phyloP scores from a whole-genome alignment of 2,329 filamentous ascomycete genomes.

The Ophiosphaerella herpotricha region DNA sequence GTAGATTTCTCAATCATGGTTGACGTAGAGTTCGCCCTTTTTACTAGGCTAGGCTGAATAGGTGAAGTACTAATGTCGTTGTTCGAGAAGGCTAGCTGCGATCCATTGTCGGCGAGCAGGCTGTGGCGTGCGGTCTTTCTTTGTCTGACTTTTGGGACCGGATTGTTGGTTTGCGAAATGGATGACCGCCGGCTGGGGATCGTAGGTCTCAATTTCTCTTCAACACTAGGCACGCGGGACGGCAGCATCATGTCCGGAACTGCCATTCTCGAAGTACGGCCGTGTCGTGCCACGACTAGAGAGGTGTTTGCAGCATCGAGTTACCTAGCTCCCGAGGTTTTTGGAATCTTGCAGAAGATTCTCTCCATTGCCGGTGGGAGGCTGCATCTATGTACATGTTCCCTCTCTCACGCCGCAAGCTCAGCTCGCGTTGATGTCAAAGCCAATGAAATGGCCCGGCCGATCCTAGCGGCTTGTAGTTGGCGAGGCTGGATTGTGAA shows the following conservation, averaged over 20 bases:
- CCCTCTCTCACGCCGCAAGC: constrained; percentile 18
- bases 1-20: constrained; percentile 18
- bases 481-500: constrained; percentile 31
- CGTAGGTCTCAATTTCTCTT: constrained; percentile 16
- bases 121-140: constrained; percentile 8
- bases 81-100: constrained; percentile 1
- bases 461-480: constrained; percentile 28
- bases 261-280: constrained; percentile 26
- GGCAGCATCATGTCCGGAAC: constrained; percentile 15
- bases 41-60: not conserved
- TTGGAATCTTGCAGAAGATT: constrained; percentile 10
- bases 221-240: constrained; percentile 16
- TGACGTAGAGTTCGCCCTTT: not conserved
- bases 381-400: constrained; percentile 25
- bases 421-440: constrained; percentile 28
- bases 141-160: constrained; percentile 1
- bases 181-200: constrained; percentile 25
- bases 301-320: constrained; percentile 17
- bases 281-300: constrained; percentile 17
- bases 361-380: constrained; percentile 23
- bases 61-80: not conserved
- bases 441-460: constrained; percentile 15
- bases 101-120: constrained; percentile 4
- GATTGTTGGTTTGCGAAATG: constrained; percentile 1
- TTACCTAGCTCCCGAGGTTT: constrained; percentile 24